A percentile compares a stretch with the other conserved stretches of the same genome.
phyloP scores from a whole-genome alignment of 2,329 filamentous ascomycete species.

The Ceratocystis albifundus region DNA sequence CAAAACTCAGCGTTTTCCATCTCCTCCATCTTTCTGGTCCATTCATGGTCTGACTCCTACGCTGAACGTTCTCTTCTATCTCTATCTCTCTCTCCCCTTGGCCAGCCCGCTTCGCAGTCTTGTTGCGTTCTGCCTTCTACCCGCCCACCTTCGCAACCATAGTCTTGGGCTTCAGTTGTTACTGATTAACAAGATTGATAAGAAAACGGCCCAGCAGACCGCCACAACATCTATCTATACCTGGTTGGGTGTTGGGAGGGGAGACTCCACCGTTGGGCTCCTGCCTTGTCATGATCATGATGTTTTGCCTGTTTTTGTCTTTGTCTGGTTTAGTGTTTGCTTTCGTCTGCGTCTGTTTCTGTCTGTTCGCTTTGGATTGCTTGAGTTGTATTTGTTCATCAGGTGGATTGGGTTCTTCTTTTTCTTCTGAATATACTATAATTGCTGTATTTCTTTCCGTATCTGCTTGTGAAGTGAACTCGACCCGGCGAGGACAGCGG shows the following conservation, averaged over 20 bases:
- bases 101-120: too few relatives aligned
- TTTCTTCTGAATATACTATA: conserved; percentile 2
- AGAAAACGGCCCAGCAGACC: neutral
- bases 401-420: neutral
- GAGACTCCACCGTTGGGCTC: neutral
- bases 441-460: neutral
- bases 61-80: too few relatives aligned
- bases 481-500: too few relatives aligned
- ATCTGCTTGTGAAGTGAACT: neutral
- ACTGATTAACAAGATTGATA: neutral
- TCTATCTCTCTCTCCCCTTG: too few relatives aligned
- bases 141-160: neutral
- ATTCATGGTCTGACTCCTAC: too few relatives aligned
- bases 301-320: neutral
- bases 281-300: neutral
- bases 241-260: neutral
- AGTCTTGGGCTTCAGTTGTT: neutral
- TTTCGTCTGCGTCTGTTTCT: neutral
- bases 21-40: neutral
- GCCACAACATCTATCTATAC: neutral
- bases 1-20: neutral
- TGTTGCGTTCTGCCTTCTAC: neutral
- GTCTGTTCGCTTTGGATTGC: neutral
- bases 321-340: neutral
- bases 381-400: neutral